These are phyloP conservation scores for Erysimum cheiranthoides DNA, from an alignment of 345 rosid genomes.

Conservation along the genomic window DNA sequence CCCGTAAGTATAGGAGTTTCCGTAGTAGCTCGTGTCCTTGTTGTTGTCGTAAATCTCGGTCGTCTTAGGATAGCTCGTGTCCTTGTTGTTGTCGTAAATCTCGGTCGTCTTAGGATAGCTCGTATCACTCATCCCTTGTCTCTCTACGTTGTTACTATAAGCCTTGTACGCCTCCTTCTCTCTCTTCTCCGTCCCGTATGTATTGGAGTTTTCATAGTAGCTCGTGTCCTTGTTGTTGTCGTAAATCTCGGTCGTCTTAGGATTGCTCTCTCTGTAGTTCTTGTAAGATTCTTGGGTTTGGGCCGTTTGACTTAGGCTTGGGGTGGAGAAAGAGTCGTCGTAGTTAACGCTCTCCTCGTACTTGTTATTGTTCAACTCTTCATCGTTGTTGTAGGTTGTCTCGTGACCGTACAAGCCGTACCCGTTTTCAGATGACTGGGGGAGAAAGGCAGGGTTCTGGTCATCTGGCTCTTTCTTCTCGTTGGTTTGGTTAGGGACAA, in stretches of 20 bases:
- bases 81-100: slow-evolving; percentile 29
- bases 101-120: slow-evolving; percentile 37
- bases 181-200: slow-evolving; percentile 23
- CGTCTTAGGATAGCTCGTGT: slow-evolving; percentile 31
- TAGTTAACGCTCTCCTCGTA: slow-evolving; percentile 37
- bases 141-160: slow-evolving; percentile 36
- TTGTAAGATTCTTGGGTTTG: slow-evolving; percentile 40
- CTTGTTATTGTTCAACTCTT: slow-evolving; percentile 21
- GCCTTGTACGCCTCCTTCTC: slow-evolving; percentile 31
- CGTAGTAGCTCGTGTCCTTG: slow-evolving; percentile 13
- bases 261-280: slow-evolving; percentile 11
- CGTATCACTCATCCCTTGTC: slow-evolving; percentile 46
- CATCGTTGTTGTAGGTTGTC: slow-evolving; percentile 40
- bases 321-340: slow-evolving; percentile 37
- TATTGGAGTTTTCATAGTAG: slow-evolving; percentile 23
- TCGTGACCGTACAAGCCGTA: slow-evolving; percentile 47
- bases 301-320: slow-evolving; percentile 26
- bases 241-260: slow-evolving; percentile 38
- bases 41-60: slow-evolving; percentile 29
- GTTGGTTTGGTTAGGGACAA: slow-evolving; percentile 26
- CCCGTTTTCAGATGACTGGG: slow-evolving; percentile 35
- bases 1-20: slow-evolving; percentile 26
- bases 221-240: slow-evolving; percentile 20
- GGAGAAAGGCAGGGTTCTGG: slow-evolving; percentile 42
- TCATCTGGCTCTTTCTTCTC: slow-evolving; percentile 34